Evolutionary conservation across 495 filamentous ascomycete species (phyloP), one percentile per base, ranked within the genome.

Genomic region (Parathielavia appendiculata): DNA sequence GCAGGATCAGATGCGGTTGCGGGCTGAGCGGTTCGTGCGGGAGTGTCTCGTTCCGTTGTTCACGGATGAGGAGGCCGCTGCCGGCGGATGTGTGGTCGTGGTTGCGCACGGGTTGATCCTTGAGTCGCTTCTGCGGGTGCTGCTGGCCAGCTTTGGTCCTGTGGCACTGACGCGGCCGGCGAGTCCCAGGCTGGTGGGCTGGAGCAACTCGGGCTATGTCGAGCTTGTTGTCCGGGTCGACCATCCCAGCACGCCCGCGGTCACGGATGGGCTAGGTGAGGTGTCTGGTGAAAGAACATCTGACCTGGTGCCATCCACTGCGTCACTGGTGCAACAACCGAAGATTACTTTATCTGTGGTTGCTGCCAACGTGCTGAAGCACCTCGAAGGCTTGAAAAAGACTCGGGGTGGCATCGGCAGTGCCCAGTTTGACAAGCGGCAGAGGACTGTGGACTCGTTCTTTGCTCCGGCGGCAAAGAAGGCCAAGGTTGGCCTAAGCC

Each of bases 31-130:
- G 0, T 95, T 95, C 63, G 69, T 95, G 16, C 72, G 83, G 40
- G 65, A 68, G 1, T 74, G 85, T 61, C 73, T 93, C 0, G 59
- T 79, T 5, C 86, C 85, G 20, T 54, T 86, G 20, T 38, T 91
- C 30, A 49, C 46, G 2, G 35, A 20, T 13, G 65, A 75, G 20
- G 16, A 12, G 63, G 67, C 12, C 60, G 69, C 56, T 60, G 12
- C 45, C 54, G 12, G 58, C n/a, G 13, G 53, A 7, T 65, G 73
- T 1, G 69, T 92, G 12, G 85, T 82, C 20, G 72, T 92, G 23
- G 87, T 92, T 16, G 84, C 89, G 13, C 91, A 96, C 67, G 91
- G 91, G 40, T 83, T 92, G 32, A 84, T 95, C 22, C 80, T 95
- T 1, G 81, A 79, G 20, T 73, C 82, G 20, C 67, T 95, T 0